phyloP scores from a whole-genome alignment of 1,284 basidiomycete species.

The Uromyces viciae-fabae region DNA sequence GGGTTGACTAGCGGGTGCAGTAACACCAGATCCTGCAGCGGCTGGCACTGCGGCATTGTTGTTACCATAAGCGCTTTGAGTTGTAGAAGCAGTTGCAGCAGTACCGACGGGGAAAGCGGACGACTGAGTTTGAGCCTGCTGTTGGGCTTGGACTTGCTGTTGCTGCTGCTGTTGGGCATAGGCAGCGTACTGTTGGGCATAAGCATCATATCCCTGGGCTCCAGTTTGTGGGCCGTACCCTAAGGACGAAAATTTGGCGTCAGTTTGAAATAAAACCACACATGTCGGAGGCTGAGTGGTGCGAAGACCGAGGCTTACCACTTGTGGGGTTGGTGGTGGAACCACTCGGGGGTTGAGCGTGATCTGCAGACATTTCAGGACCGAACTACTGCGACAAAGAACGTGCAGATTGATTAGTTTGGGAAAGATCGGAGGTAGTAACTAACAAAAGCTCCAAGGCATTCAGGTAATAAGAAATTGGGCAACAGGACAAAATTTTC shows the following conservation, averaged over 20 bases:
- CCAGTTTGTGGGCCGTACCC: slow-evolving; percentile 28
- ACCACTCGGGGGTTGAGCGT: slow-evolving; percentile 18
- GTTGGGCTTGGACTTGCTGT: slow-evolving; percentile 29
- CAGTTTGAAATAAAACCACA: not conserved
- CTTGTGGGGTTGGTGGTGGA: slow-evolving; percentile 17
- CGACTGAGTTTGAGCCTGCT: slow-evolving; percentile 28
- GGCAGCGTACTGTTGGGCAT: slow-evolving; percentile 44
- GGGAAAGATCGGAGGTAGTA: not conserved
- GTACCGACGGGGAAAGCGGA: slow-evolving; percentile 37
- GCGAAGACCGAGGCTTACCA: not conserved
- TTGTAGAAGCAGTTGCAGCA: slow-evolving; percentile 20
- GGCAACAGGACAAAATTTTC: not conserved
- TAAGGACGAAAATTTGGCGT: not conserved
- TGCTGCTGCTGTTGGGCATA: slow-evolving; percentile 44
- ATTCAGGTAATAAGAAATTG: not conserved
- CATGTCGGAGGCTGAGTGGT: not conserved
- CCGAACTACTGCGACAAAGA: not conserved
- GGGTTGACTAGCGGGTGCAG: slow-evolving; percentile 27
- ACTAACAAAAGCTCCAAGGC: too few relatives aligned
- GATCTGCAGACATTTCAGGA: slow-evolving; percentile 19
- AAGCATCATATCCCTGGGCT: slow-evolving; percentile 39
- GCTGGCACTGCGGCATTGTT: slow-evolving; percentile 41
- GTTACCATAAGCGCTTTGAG: slow-evolving; percentile 30
- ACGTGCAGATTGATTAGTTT: not conserved
- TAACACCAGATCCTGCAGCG: not conserved